Evolutionary conservation across 2,329 filamentous ascomycete genomes (phyloP).

Genomic region (Aspergillus puulaauensis): DNA sequence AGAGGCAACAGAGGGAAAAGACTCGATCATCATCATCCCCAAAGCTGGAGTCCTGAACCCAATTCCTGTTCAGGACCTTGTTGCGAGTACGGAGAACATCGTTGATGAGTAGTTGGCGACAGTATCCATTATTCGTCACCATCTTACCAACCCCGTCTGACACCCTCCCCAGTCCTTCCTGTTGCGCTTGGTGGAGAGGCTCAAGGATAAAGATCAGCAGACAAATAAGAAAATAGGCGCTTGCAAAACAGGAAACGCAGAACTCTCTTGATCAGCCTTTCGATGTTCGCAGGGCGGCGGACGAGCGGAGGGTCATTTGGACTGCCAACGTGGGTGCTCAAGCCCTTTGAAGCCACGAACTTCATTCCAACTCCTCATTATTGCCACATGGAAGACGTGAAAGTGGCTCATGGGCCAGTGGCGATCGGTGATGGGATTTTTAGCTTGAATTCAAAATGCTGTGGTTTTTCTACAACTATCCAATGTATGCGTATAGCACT

Average conservation of each 20-base stretch:
- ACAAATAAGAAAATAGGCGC: background rate
- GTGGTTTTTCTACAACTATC: background rate
- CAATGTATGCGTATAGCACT: too few species aligned
- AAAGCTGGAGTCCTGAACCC: background rate
- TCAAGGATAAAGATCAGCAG: background rate
- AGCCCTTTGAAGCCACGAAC: background rate
- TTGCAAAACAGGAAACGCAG: background rate
- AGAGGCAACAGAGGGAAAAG: background rate
- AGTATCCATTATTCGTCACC: background rate
- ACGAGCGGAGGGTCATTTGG: background rate
- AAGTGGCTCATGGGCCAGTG: background rate
- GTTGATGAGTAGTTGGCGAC: too few species aligned
- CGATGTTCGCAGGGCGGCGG: background rate
- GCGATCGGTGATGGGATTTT: background rate
- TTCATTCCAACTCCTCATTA: background rate
- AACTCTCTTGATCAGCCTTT: background rate
- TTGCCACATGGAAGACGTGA: slow-evolving; percentile 1
- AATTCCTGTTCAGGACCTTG: background rate
- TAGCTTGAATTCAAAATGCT: background rate
- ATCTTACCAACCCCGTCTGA: background rate
- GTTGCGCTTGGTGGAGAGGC: background rate
- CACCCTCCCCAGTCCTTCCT: background rate
- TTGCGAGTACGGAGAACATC: background rate
- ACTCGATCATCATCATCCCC: background rate
- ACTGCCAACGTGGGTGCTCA: background rate